Percentiles rank a stretch among this genome's conserved stretches.
These are phyloP conservation scores for Monosporascus sp. DNA, from an alignment of 2,329 filamentous ascomycete species.

Conservation along the genomic window DNA sequence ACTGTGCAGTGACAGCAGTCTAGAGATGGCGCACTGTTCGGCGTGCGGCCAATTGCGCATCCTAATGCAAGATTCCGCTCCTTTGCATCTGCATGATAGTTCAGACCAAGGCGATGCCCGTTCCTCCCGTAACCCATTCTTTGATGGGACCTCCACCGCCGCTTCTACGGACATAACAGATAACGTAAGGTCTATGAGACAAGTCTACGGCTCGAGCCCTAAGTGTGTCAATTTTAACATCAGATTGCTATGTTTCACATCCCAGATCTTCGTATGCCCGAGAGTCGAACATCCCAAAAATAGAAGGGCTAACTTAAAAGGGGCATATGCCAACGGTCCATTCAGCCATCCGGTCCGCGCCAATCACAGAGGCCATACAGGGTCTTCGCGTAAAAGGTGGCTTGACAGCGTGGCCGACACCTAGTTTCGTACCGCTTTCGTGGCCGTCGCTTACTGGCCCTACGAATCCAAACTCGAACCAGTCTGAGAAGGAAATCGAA, in stretches of 20 bases:
- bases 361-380: conserved; percentile 9
- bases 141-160: not conserved
- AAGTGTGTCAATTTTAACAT: not conserved
- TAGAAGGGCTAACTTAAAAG: no score
- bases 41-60: conserved; percentile 23
- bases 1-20: conserved; percentile 6
- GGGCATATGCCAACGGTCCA: no score
- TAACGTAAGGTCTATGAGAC: no score
- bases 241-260: no score
- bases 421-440: conserved; percentile 16
- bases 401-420: conserved; percentile 21
- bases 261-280: no score
- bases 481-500: conserved; percentile 1
- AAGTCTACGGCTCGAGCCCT: no score
- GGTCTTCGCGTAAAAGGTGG: conserved; percentile 11
- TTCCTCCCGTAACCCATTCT: conserved; percentile 3
- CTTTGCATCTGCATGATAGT: conserved; percentile 14
- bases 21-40: conserved; percentile 16
- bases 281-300: no score
- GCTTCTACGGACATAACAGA: no score
- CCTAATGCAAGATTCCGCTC: conserved; percentile 29
- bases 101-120: conserved; percentile 17
- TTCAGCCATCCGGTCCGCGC: not conserved
- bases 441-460: conserved; percentile 22
- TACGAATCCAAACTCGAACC: conserved; percentile 9